These are phyloP conservation scores for Fistulifera solaris DNA, from an alignment of 108 stramenopile genomes.

Conservation along the genomic window DNA sequence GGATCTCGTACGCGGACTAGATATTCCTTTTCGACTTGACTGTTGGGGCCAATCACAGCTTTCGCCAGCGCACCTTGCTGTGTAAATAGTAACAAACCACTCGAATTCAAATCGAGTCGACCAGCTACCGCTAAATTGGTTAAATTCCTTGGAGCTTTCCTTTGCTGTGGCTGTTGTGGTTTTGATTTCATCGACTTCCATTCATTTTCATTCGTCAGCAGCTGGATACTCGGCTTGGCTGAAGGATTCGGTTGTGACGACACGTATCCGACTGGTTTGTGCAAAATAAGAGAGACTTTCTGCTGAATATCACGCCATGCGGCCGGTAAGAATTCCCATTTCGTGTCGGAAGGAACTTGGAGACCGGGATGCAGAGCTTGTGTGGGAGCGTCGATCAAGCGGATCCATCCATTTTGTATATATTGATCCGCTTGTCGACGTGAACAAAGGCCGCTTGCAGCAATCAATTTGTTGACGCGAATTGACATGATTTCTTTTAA, in stretches of 20 bases:
- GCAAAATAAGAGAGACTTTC: constrained; percentile 42
- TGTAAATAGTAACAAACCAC: constrained; percentile 69
- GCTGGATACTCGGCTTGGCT: constrained; percentile 35
- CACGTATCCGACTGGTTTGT: constrained; percentile 79
- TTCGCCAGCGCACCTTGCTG: constrained; percentile 54
- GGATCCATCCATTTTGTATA: constrained; percentile 28
- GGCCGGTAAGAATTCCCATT: neutral
- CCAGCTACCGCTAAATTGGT: constrained; percentile 60
- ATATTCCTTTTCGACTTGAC: constrained; percentile 67
- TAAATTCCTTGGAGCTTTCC: constrained; percentile 6
- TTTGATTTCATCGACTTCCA: neutral
- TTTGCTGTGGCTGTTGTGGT: neutral
- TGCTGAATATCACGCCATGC: constrained; percentile 5
- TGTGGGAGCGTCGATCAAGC: neutral
- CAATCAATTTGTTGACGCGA: constrained; percentile 69
- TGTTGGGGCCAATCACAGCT: constrained; percentile 36
- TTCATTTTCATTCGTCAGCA: constrained; percentile 29
- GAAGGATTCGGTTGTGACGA: constrained; percentile 58
- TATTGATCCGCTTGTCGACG: constrained; percentile 66
- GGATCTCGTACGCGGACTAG: constrained; percentile 44
- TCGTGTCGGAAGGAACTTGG: constrained; percentile 29
- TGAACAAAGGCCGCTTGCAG: constrained; percentile 55
- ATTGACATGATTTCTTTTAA: constrained; percentile 9
- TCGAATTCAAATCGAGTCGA: constrained; percentile 58
- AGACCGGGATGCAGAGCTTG: constrained; percentile 28